Percentiles rank a stretch among this genome's conserved stretches.
Conservation (phyloP, 2,329 filamentous ascomycete species). For the Thelonectria discophora region DNA sequence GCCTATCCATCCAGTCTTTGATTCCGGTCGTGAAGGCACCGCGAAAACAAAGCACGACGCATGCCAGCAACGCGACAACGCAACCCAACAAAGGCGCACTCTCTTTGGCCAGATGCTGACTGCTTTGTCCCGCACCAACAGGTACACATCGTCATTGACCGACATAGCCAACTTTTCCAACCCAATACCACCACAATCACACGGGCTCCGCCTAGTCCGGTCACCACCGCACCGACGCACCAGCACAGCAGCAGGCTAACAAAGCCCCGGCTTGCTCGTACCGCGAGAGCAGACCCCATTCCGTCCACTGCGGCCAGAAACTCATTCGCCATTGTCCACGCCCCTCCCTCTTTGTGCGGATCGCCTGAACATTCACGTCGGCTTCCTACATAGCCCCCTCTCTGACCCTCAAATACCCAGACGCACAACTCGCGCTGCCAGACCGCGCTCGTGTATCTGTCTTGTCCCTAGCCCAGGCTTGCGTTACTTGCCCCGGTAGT, state of each 20-base stretch:
- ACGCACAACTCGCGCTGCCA: conserved; percentile 36
- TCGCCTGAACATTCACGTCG: conserved; percentile 27
- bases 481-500: conserved; percentile 38
- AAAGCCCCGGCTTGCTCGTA: conserved; percentile 17
- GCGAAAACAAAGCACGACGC: conserved; percentile 23
- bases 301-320: conserved; percentile 21
- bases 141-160: conserved; percentile 19
- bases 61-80: conserved; percentile 22
- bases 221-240: conserved; percentile 21
- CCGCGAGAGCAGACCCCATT: conserved; percentile 18
- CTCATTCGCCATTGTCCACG: conserved; percentile 26
- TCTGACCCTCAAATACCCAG: conserved; percentile 37
- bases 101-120: conserved; percentile 25
- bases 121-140: conserved; percentile 20
- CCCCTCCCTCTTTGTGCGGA: conserved; percentile 20
- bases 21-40: conserved; percentile 18
- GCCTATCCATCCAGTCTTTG: conserved; percentile 16
- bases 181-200: conserved; percentile 17
- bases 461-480: conserved; percentile 36
- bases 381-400: conserved; percentile 28
- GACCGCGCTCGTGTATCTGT: conserved; percentile 38
- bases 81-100: conserved; percentile 22
- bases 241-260: conserved; percentile 21
- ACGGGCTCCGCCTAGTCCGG: conserved; percentile 19
- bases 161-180: conserved; percentile 15